Percentiles rank a stretch among this genome's conserved stretches.
phyloP scores from a whole-genome alignment of 2,329 filamentous ascomycete genomes.

The Paecilomyces sp. region DNA sequence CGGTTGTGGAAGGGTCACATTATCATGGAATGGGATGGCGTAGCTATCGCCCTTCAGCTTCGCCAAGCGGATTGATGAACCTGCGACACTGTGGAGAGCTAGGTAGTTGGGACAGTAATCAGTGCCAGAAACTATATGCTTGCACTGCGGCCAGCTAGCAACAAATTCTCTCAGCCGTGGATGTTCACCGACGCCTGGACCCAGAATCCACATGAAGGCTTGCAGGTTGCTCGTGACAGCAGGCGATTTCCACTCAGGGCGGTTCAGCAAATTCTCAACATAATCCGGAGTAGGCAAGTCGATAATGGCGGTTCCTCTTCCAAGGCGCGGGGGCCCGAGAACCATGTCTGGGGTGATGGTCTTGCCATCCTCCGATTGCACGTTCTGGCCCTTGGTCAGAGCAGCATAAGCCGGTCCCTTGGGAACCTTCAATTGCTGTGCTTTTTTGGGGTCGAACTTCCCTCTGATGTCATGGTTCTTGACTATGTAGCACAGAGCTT shows the following conservation, averaged over 20 bases:
- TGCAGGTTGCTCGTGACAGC: slow-evolving; percentile 61
- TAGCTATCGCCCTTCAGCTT: slow-evolving; percentile 70
- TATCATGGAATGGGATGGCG: slow-evolving; percentile 59
- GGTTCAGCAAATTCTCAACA: slow-evolving; percentile 59
- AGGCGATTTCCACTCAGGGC: slow-evolving; percentile 63
- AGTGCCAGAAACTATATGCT: slow-evolving; percentile 70
- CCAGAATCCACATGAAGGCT: slow-evolving; percentile 75
- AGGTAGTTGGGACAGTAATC: slow-evolving; percentile 73
- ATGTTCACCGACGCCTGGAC: slow-evolving; percentile 58
- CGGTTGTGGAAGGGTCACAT: slow-evolving; percentile 40
- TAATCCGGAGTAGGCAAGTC: slow-evolving; percentile 69
- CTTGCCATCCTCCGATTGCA: slow-evolving; percentile 57
- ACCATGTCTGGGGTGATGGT: slow-evolving; percentile 83
- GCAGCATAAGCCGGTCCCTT: slow-evolving; percentile 51
- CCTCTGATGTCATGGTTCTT: slow-evolving; percentile 70
- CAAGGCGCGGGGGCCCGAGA: slow-evolving; percentile 58
- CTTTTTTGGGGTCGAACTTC: slow-evolving; percentile 65
- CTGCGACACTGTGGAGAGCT: slow-evolving; percentile 58
- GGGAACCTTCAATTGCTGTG: slow-evolving; percentile 57
- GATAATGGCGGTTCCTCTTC: slow-evolving; percentile 69
- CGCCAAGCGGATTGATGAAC: slow-evolving; percentile 61
- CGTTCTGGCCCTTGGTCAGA: slow-evolving; percentile 57
- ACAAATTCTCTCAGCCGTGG: slow-evolving; percentile 63
- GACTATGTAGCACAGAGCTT: slow-evolving; percentile 80
- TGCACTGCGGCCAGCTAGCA: slow-evolving; percentile 48